Base-by-base conservation (phyloP, 441 rosid species). In the Bruguiera hainesii region DNA sequence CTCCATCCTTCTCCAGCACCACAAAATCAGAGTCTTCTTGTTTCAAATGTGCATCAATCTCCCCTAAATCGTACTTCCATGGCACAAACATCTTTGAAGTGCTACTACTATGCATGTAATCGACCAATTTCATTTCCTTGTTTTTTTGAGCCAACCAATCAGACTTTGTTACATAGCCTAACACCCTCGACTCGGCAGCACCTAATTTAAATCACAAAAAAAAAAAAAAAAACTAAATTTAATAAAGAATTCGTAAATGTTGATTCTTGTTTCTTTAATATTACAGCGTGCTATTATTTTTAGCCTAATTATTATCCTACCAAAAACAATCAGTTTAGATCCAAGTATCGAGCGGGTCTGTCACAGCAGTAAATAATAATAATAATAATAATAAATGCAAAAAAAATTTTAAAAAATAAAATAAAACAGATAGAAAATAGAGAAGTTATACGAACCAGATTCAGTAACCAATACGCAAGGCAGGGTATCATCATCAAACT, bases 121-220 rank as follows among this genome's bases (percentile, higher is more conserved):
- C 87, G 7, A 65, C 78, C 70, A 90, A 63, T 62, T 77, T 85
- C 55, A 78, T 78, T 67, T 84, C 90, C 56, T 78, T 85, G 39
- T 84, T 81, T 37, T 50, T 63, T 71, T 77, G 59, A 29, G 35
- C 70, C 60, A 72, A 68, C 86, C 89, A 93, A 13, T 84, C 90
- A 63, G 84, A 85, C 72, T 65, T 82, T 1, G 86, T 60, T 7
- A 85, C 85, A 62, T 82, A 90, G 3, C 98, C 96, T 75, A 87
- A 25, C 20, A 89, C 29, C 71, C 76, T 84, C n/a, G 94, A 81
- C 35, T 69, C 70, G 16, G 77, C 56, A 63, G 63, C 66, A 46
- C 97, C 98, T 80, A 52, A 37, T 49, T 51, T 4, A 66, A 15
- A 20, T 46, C 46, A 62, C 60, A 92, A 29, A 20, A 83, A 79